Base-by-base conservation (phyloP, 768 basidiomycete species). In the Sistotremastrum niveocremeum region DNA sequence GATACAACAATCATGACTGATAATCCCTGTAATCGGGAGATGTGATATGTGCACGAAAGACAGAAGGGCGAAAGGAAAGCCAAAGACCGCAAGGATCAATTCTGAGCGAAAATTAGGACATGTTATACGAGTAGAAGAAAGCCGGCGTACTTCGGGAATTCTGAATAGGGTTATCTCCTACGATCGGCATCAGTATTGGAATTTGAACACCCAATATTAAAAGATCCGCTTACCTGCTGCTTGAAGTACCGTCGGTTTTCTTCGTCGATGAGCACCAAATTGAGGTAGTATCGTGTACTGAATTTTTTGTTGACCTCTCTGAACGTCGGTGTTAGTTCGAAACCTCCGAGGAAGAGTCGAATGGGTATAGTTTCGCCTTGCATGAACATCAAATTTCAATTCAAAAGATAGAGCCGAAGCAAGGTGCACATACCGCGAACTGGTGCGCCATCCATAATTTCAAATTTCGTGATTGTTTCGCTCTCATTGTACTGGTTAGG, bases 401-500 rank as follows among this genome's bases (percentile, higher is more conserved):
- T 37, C 29, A 3, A 36, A 33, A 12, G 31, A 41, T 4, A n/a
- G 10, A 28, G 3, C 7, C 20, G 0, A 37, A 34, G 10, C 8
- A 6, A 9, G 29, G 40, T 5, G 38, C 4, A 59, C 71, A 41
- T 51, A 84, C 88, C 89, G 68, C 90, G 74, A n/a, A 97, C 90
- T 2, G 94, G 94, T 5, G 93, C 89, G 2, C 93, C 91, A 60
- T 98, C 93, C 93, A 95, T 95, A 54, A 97, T 95, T 65, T 98
- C 95, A 58, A 97, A 98, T 65, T 98, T 98, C 6, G 95, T 98
- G 56, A 99, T 97, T 6, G 93, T 98, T 61, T 98, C 93, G 56
- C 85, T 89, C 63, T 99, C 94, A 60, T 97, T 99, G 63, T 99
- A 98, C 65, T 93, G 91, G 57, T 98, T 99, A n/a, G 95, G 95